Base-by-base conservation (phyloP, 352 stramenopile genomes). In the Phytophthora cactorum region DNA sequence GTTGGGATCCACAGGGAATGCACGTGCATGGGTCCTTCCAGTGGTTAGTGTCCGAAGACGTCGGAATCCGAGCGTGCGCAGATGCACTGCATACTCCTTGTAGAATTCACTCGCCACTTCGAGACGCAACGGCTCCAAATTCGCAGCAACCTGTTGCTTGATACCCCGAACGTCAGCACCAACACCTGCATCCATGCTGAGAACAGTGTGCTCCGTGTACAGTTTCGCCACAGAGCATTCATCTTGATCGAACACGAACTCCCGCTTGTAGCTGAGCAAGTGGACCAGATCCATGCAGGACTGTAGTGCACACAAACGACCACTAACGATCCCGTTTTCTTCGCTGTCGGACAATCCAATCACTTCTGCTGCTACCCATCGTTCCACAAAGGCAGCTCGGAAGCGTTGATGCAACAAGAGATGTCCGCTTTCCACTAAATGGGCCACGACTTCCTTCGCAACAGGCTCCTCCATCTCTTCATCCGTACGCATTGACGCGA, bases 271-370 rank as follows among this genome's bases (percentile, higher is more conserved):
- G 52, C 84, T 91, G 5, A 96, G 63, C 29, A 96, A 64, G 29
- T 95, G 91, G 28, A 95, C 77, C 39, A 96, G 62, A 68, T 95
- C 82, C 87, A 95, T 92, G 38, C 85, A 91, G 28, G 84, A 89
- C 63, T 92, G 85, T 15, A 86, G 72, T 5, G 79, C 75, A 9
- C 76, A 62, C 66, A 92, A 66, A 62, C 86, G 72, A 55, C 61
- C 74, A 12, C 77, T 79, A 2, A 82, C 67, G 29, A 72, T 44
- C 34, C 78, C 84, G 17, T 80, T 68, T 52, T 86, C 82, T 49
- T 88, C 78, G 8, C 39, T 45, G 14, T 86, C 80, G 32, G 84
- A 58, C 4, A 79, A 52, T 12, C 77, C 79, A 41, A 90, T 77
- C 6, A 86, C 44, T 50, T 95, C 75, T 41, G 64, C 64, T 52